These are phyloP conservation scores for Aspergillus melleus DNA, from an alignment of 2,329 filamentous ascomycete species.

Conservation along the genomic window DNA sequence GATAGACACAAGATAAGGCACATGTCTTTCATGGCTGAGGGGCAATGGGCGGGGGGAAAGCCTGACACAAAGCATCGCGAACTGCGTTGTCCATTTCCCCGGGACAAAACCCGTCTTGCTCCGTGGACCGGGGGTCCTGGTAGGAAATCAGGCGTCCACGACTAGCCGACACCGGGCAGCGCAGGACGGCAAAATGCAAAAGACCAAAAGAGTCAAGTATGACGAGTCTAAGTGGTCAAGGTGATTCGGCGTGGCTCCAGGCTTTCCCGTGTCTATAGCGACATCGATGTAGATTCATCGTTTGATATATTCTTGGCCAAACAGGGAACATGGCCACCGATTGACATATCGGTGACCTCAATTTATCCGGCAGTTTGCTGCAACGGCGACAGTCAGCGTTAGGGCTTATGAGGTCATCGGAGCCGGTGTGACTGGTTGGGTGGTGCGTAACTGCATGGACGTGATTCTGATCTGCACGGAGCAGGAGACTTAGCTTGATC, in stretches of 20 bases:
- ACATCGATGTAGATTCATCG: neutral
- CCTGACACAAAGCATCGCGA: no score
- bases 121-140: neutral
- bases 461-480: neutral
- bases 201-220: neutral
- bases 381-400: neutral
- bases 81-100: no score
- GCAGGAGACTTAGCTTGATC: neutral
- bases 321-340: neutral
- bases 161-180: neutral
- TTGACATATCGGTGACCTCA: neutral
- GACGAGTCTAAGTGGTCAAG: neutral
- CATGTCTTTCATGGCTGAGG: no score
- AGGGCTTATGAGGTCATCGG: neutral
- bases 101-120: neutral
- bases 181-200: neutral
- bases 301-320: neutral
- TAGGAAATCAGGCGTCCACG: neutral
- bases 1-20: neutral
- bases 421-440: neutral
- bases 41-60: no score
- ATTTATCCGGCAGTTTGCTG: neutral
- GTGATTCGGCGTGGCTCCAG: no score
- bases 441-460: neutral
- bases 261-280: neutral